Conservation (phyloP, 352 stramenopile genomes). For the Pseudoperonospora humuli region DNA sequence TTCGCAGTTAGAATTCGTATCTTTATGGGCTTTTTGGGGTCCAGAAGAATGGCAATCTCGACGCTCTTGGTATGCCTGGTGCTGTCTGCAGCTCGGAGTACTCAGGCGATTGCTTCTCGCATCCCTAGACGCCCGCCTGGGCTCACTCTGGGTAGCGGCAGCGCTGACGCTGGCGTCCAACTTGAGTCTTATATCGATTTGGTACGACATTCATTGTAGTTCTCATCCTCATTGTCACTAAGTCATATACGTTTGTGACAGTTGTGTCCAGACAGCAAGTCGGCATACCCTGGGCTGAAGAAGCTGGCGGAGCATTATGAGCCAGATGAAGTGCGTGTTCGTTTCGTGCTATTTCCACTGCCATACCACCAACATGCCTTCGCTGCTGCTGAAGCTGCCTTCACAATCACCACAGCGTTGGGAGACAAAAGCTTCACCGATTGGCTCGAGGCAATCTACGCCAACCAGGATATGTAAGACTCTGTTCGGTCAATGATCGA, state of each 20-base stretch:
- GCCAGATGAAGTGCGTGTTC: slow-evolving; percentile 48
- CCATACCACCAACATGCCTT: slow-evolving; percentile 78
- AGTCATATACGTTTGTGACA: slow-evolving; percentile 13
- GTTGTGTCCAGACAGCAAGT: slow-evolving; percentile 71
- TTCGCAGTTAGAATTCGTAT: not conserved
- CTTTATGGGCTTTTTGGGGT: not conserved
- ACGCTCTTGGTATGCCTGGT: slow-evolving; percentile 7
- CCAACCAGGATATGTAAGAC: slow-evolving; percentile 62
- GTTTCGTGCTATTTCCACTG: slow-evolving; percentile 68
- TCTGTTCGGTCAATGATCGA: not conserved
- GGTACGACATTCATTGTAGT: slow-evolving; percentile 21
- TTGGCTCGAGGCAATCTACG: slow-evolving; percentile 77
- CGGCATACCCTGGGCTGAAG: slow-evolving; percentile 58
- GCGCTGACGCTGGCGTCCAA: slow-evolving; percentile 52
- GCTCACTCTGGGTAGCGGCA: slow-evolving; percentile 49
- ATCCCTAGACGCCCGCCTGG: slow-evolving; percentile 54
- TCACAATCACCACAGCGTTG: slow-evolving; percentile 53
- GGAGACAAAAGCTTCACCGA: slow-evolving; percentile 47
- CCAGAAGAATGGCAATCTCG: not conserved
- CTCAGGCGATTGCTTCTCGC: slow-evolving; percentile 11
- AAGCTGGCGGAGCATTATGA: slow-evolving; percentile 49
- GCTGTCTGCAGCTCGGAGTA: slow-evolving; percentile 10
- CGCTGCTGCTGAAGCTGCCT: slow-evolving; percentile 46
- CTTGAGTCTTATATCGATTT: slow-evolving; percentile 81
- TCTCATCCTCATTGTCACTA: too few relatives aligned